These are phyloP conservation scores for Isoetes engelmannii DNA, from an alignment of 83 land plant species.

Conservation along the genomic window DNA sequence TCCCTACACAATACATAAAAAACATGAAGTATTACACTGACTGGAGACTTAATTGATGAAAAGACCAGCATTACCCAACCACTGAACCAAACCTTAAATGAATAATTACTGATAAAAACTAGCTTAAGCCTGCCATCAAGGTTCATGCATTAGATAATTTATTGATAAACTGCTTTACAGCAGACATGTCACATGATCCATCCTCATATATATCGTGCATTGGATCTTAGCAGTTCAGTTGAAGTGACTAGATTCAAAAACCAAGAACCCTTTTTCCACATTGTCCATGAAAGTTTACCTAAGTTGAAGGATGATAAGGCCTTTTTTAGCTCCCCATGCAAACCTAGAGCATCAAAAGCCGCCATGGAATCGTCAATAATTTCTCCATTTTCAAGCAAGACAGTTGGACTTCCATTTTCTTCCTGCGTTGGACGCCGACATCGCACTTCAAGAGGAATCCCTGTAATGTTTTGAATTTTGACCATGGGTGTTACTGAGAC, in stretches of 20 bases:
- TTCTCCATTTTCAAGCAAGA: conserved; percentile 56
- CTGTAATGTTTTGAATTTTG: conserved; percentile 64
- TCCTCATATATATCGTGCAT: not conserved
- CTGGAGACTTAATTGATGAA: not conserved
- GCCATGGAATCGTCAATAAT: conserved; percentile 77
- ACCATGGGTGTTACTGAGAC: conserved; percentile 66
- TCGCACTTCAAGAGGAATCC: conserved; percentile 53
- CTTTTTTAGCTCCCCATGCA: conserved; percentile 63
- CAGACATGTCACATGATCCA: not conserved
- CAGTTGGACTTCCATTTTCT: conserved; percentile 46
- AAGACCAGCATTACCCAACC: not conserved
- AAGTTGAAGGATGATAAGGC: conserved; percentile 67
- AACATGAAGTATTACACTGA: no score
- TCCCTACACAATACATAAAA: conserved; percentile 50
- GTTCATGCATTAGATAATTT: not conserved
- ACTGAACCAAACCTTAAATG: no score
- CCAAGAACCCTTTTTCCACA: not conserved
- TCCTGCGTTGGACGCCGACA: conserved; percentile 60
- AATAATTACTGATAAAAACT: no score
- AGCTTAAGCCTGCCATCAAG: no score
- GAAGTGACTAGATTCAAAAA: not conserved
- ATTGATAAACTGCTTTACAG: not conserved
- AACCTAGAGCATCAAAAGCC: conserved; percentile 65
- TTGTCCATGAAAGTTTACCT: no score
- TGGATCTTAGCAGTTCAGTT: not conserved